phyloP scores from a whole-genome alignment of 176 grass and related monocot genomes.

The Avena sativa region DNA sequence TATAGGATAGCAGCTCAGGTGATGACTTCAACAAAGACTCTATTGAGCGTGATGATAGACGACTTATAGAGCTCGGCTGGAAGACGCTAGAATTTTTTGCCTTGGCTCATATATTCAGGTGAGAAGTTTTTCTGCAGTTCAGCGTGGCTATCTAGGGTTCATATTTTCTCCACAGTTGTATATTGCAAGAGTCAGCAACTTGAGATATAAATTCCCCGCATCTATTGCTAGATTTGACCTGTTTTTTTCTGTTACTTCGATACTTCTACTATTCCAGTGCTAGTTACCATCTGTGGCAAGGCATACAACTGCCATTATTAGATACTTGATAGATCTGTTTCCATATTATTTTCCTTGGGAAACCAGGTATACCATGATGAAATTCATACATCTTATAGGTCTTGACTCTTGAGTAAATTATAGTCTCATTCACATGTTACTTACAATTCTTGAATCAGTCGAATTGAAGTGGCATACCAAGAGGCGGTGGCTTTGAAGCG shows the following conservation, averaged over 20 bases:
- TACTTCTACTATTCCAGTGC: neutral
- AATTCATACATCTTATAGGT: constrained; percentile 15
- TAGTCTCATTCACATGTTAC: constrained; percentile 20
- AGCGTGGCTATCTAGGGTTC: constrained; percentile 1
- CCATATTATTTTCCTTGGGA: constrained; percentile 21
- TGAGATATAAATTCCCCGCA: constrained; percentile 7
- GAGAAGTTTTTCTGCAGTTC: constrained; percentile 26
- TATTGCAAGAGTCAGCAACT: neutral
- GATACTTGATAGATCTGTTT: constrained; percentile 8
- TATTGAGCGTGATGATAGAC: constrained; percentile 82
- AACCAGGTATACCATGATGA: constrained; percentile 26
- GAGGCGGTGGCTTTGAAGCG: constrained; percentile 91
- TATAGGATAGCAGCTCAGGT: constrained; percentile 73
- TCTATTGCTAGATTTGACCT: neutral
- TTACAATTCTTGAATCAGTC: constrained; percentile 62
- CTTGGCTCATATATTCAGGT: constrained; percentile 92
- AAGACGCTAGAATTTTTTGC: constrained; percentile 96
- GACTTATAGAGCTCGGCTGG: constrained; percentile 85
- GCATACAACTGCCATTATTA: neutral
- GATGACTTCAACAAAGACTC: constrained; percentile 93
- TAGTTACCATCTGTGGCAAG: constrained; percentile 1
- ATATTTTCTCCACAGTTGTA: constrained; percentile 26
- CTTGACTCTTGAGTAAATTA: neutral
- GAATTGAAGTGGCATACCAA: constrained; percentile 91
- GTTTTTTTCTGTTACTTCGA: constrained; percentile 29